phyloP scores from a whole-genome alignment of 768 basidiomycete species.

The Mrakia blollopis region DNA sequence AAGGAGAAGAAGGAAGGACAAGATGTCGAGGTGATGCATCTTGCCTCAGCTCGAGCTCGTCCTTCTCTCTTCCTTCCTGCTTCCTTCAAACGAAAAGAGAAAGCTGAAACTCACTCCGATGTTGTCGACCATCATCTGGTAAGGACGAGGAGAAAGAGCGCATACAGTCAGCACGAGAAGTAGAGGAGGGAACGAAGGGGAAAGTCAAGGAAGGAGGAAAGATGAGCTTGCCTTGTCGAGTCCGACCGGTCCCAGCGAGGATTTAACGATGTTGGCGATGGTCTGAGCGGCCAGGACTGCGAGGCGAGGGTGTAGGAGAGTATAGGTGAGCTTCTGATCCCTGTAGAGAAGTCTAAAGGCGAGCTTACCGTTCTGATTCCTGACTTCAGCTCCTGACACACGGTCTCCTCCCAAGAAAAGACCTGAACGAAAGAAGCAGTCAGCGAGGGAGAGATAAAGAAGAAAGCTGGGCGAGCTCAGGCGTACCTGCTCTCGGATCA shows the following conservation, averaged over 20 bases:
- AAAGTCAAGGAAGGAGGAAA: background rate
- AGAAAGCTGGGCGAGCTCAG: too few relatives aligned
- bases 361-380: slow-evolving; percentile 83
- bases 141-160: too few relatives aligned
- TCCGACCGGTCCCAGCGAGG: slow-evolving; percentile 88
- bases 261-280: slow-evolving; percentile 96
- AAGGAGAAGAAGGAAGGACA: background rate
- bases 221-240: slow-evolving; percentile 63
- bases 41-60: background rate
- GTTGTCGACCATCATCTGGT: slow-evolving; percentile 82
- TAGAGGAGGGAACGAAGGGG: background rate
- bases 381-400: slow-evolving; percentile 88
- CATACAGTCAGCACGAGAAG: slow-evolving; percentile 2
- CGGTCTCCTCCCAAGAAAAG: slow-evolving; percentile 91
- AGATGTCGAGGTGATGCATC: background rate
- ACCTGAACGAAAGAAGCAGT: slow-evolving; percentile 46
- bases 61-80: background rate
- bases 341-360: slow-evolving; percentile 31
- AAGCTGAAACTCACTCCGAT: slow-evolving; percentile 66
- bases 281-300: slow-evolving; percentile 89
- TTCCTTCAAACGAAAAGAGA: background rate
- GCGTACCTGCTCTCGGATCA: slow-evolving; percentile 45
- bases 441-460: too few relatives aligned
- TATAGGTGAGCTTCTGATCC: background rate
- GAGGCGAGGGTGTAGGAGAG: background rate